Evolutionary conservation across 768 basidiomycete species (phyloP), one percentile per base, ranked within the genome.

Genomic region (Suillus placidus): DNA sequence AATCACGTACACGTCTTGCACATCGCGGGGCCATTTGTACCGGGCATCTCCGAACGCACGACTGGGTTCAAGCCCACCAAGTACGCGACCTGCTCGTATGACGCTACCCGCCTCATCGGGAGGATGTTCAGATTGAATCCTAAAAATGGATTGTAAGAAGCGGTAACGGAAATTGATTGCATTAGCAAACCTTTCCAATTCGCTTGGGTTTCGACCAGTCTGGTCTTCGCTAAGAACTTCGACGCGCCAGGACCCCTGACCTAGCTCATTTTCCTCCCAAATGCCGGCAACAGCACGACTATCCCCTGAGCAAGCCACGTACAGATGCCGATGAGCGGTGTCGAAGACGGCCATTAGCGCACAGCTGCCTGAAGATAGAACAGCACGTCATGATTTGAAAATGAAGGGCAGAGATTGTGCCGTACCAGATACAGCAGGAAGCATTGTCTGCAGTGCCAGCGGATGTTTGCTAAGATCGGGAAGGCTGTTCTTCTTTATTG

Each of bases 171-270:
- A 34, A 61, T 49, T 62, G 20, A 10, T 38, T 6, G 26, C 4
- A 14, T 20, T n/a, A 57, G 72, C 81, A 60, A 70, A 95, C 96
- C 95, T 87, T 75, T 85, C 85, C 32, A 91, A 80, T 78, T 99
- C 97, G 55, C 86, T 89, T 18, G 86, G 88, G 74, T 95, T 98
- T 69, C 94, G 87, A 45, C 95, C 97, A 8, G 96, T 98, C 81
- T 98, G 96, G 73, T 99, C 97, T 76, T 98, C 95, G 35, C 87
- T 94, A 67, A 99, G 82, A n/a, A 93, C 93, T 74, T 97, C 94
- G 37, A 95, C 91, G 55, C 89, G 86, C 97, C 97, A 99, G 61
- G 81, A 83, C 13, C 93, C 93, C 61, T 83, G 80, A 4, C 87
- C 89, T 67, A 88, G 85, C 3, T 75, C 77, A 5, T 83, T 83